phyloP scores from a whole-genome alignment of 768 basidiomycete genomes.

The Coprinopsis cinerea region DNA sequence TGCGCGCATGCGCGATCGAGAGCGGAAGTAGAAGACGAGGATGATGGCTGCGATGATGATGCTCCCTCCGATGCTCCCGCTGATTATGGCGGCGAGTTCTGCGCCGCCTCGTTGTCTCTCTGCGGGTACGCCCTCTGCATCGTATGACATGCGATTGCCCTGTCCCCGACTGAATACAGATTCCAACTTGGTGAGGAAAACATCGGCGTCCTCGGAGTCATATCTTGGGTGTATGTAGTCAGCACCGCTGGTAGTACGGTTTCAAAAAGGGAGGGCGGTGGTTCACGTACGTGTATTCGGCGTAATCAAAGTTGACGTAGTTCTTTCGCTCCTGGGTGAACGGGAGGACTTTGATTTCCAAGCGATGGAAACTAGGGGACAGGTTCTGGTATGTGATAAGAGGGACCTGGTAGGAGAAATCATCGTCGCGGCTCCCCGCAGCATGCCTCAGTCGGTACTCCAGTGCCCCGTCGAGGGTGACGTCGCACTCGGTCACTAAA shows the following conservation, averaged over 20 bases:
- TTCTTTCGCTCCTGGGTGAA: background rate
- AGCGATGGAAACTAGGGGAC: background rate
- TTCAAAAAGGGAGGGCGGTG: background rate
- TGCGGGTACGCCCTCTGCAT: background rate
- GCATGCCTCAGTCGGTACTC: background rate
- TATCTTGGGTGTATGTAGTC: background rate
- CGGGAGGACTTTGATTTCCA: background rate
- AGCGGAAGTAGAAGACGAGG: conserved; percentile 1
- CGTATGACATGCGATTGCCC: background rate
- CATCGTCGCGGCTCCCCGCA: background rate
- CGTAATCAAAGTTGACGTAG: conserved; percentile 5
- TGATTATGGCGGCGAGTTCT: background rate
- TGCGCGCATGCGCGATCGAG: background rate
- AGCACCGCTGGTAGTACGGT: background rate
- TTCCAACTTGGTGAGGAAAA: background rate
- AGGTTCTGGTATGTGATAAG: background rate
- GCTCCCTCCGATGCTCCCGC: background rate
- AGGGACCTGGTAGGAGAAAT: background rate
- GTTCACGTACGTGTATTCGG: background rate
- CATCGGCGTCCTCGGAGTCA: background rate
- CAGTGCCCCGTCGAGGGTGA: background rate
- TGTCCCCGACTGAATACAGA: background rate
- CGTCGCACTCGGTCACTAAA: background rate
- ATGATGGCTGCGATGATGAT: conserved; percentile 1
- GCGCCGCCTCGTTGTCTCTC: background rate